phyloP scores from a whole-genome alignment of 148 eudicot genomes.

The Nepenthes gracilis region DNA sequence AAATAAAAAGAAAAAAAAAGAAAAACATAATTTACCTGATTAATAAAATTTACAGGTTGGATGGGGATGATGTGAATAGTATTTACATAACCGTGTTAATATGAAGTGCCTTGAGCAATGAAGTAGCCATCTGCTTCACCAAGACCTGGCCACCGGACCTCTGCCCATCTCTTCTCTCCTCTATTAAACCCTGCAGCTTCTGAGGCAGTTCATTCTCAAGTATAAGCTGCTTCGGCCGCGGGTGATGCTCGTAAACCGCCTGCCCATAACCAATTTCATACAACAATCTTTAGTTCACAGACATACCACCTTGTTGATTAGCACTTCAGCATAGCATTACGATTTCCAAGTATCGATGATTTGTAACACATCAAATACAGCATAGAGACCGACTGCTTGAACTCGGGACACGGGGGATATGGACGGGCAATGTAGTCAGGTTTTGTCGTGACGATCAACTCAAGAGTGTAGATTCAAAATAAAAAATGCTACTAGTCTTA shows the following conservation, averaged over 20 bases:
- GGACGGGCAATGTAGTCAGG: too few relatives aligned
- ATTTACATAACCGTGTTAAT: conserved; percentile 84
- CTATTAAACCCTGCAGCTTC: conserved; percentile 87
- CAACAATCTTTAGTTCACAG: background rate
- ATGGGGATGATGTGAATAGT: too few relatives aligned
- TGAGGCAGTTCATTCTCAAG: conserved; percentile 95
- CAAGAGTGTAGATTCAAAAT: too few relatives aligned
- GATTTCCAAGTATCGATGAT: too few relatives aligned
- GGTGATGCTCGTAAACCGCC: conserved; percentile 99
- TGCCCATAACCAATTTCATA: conserved; percentile 13
- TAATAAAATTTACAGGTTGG: too few relatives aligned
- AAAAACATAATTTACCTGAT: too few relatives aligned
- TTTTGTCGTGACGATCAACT: too few relatives aligned
- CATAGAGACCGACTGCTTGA: too few relatives aligned
- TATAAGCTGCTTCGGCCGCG: conserved; percentile 92
- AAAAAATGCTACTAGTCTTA: too few relatives aligned
- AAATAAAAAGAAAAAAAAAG: too few relatives aligned
- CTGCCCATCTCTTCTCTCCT: conserved; percentile 96
- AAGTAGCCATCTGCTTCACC: conserved; percentile 99
- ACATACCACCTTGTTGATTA: background rate
- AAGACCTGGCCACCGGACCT: conserved; percentile 93
- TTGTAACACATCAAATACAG: too few relatives aligned
- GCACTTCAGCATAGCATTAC: background rate
- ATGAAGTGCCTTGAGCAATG: conserved; percentile 93
- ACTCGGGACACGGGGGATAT: too few relatives aligned